Base-by-base conservation (phyloP, 371 early-diverging fungal species). In the Mortierella sp. region DNA sequence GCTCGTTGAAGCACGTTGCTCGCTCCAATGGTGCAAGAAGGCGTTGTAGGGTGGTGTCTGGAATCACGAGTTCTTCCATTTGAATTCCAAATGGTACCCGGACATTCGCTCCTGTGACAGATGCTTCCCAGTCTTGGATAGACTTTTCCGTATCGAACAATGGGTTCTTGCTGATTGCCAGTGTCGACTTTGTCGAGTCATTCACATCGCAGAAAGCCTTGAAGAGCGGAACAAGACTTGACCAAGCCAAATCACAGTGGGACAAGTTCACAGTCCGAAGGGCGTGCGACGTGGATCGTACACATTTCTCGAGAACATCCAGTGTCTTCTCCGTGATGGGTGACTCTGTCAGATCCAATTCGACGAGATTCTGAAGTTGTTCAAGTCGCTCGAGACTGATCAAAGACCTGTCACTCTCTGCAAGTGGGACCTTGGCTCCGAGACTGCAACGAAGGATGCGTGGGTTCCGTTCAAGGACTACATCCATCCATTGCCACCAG, bases 401-500 rank as follows among this genome's bases (percentile, higher is more conserved):
- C 13, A 71, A 29, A 27, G 61, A 65, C n/a, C 43, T 21, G 17
- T 34, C 17, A 16, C 54, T 53, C 12, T 48, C 28, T 0, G 45
- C n/a, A 1, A 48, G 9, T 12, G 53, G 16, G 37, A 65, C 46
- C 0, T 56, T 53, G 1, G 72, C 66, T 12, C 66, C 72, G 10
- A 65, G 28, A 16, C 62, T 46, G 41, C 62, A 68, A 4, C 27
- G 41, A 29, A 34, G 40, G 1, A 68, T 16, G 14, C 29, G 19
- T 13, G 66, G 57, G 53, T 65, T 71, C 22, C 37, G 44, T 16
- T 14, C 45, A 17, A 71, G 45, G 19, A 65, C 54, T 16, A 31
- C 22, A 9, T 71, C 66, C 62, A 65, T 61, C 66, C 72, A 71
- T 31, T 61, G 57, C 72, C 72, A 71, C 72, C 72, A 71, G n/a